Conservation (phyloP, 306 rosid genomes). For the Lagenaria siceraria region DNA sequence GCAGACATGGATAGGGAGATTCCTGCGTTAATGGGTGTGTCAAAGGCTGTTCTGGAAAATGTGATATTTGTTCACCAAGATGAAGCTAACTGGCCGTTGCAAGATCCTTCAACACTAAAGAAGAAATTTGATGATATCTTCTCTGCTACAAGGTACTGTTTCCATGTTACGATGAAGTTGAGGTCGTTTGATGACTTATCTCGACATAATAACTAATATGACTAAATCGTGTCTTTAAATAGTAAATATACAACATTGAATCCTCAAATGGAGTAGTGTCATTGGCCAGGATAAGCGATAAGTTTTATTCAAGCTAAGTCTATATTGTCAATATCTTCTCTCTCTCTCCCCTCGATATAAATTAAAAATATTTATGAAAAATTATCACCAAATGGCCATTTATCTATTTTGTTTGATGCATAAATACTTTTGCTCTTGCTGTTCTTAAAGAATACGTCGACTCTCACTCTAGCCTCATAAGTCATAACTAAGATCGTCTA, state of each 20-base stretch:
- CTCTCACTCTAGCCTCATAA: neutral
- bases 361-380: neutral
- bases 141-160: slow-evolving; percentile 75
- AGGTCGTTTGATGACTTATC: neutral
- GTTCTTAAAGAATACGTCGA: neutral
- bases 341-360: neutral
- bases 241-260: neutral
- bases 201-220: neutral
- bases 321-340: neutral
- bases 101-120: slow-evolving; percentile 88
- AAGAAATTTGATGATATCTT: slow-evolving; percentile 93
- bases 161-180: neutral
- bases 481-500: neutral
- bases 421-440: neutral
- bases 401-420: neutral
- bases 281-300: neutral
- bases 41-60: slow-evolving; percentile 85
- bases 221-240: neutral
- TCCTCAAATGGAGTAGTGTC: neutral
- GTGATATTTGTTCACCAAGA: slow-evolving; percentile 94
- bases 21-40: slow-evolving; percentile 93
- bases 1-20: slow-evolving; percentile 93
- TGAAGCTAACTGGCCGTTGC: slow-evolving; percentile 99
- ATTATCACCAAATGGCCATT: neutral
- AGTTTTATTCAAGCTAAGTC: neutral